phyloP scores from a whole-genome alignment of 768 basidiomycete species.

The Tephrocybe sp. region DNA sequence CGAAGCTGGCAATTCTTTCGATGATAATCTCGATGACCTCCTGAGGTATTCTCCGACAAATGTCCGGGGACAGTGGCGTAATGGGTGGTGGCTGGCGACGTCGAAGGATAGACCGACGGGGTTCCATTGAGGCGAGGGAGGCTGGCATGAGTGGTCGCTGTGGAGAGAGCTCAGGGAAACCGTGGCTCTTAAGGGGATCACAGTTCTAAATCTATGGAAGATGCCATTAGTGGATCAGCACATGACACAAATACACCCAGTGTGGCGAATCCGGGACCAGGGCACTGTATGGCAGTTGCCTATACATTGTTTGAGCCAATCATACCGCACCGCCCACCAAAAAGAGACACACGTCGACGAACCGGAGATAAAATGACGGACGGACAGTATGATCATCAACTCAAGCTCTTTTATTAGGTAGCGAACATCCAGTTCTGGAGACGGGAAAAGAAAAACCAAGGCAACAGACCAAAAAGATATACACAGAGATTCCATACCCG shows the following conservation, averaged over 20 bases:
- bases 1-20: constrained; percentile 16
- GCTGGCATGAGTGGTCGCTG: constrained; percentile 9
- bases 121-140: constrained; percentile 5
- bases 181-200: constrained; percentile 16
- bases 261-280: constrained; percentile 12
- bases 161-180: constrained; percentile 7
- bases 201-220: constrained; percentile 12
- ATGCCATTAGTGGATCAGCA: constrained; percentile 19
- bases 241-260: constrained; percentile 15
- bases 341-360: constrained; percentile 3
- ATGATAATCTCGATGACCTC: constrained; percentile 20
- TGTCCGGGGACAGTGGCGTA: constrained; percentile 15
- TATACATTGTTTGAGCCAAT: constrained; percentile 11
- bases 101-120: constrained; percentile 19
- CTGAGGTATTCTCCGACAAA: constrained; percentile 16
- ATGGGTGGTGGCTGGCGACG: constrained; percentile 15
- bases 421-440: not conserved
- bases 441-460: constrained; percentile 1
- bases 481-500: constrained; percentile 8
- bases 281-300: constrained; percentile 12
- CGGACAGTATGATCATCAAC: constrained; percentile 6
- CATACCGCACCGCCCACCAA: constrained; percentile 2
- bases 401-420: constrained; percentile 9
- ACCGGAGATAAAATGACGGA: constrained; percentile 7
- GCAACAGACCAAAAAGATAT: constrained; percentile 13